These are phyloP conservation scores for Trametes elegans DNA, from an alignment of 768 basidiomycete species.

Conservation along the genomic window DNA sequence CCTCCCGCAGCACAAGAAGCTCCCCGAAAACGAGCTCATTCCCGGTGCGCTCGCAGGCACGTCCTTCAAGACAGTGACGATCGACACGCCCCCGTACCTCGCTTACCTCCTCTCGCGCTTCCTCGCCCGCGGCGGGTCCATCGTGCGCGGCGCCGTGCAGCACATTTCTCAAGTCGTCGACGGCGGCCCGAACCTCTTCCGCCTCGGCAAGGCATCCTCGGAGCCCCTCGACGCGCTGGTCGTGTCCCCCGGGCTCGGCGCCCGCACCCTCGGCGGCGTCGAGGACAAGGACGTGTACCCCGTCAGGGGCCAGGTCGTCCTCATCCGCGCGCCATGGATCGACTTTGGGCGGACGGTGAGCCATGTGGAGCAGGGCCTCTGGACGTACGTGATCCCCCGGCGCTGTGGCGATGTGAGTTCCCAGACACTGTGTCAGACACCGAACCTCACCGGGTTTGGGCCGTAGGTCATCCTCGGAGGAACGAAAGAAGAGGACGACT, in stretches of 20 bases:
- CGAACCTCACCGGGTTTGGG: neutral
- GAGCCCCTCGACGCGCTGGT: constrained; percentile 50
- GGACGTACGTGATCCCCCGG: constrained; percentile 67
- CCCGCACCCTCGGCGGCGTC: constrained; percentile 49
- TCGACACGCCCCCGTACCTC: constrained; percentile 64
- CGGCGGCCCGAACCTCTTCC: constrained; percentile 41
- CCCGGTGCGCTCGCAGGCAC: constrained; percentile 46
- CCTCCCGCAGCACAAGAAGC: constrained; percentile 36
- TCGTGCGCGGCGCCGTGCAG: constrained; percentile 58
- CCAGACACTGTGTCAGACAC: neutral
- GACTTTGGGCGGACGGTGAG: constrained; percentile 49
- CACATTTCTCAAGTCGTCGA: constrained; percentile 72
- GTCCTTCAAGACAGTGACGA: constrained; percentile 64
- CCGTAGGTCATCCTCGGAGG: constrained; percentile 58
- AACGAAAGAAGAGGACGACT: constrained; percentile 56
- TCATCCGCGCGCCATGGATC: constrained; percentile 50
- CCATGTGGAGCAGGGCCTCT: constrained; percentile 37
- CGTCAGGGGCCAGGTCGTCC: constrained; percentile 44
- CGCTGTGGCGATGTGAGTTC: constrained; percentile 47
- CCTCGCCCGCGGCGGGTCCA: constrained; percentile 55
- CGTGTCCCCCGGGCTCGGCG: constrained; percentile 68
- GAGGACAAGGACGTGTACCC: constrained; percentile 49
- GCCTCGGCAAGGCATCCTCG: constrained; percentile 8
- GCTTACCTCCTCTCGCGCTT: constrained; percentile 63
- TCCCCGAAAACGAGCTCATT: constrained; percentile 42